Percentiles rank a stretch among this genome's conserved stretches.
Evolutionary conservation across 768 basidiomycete genomes (phyloP).

Genomic region (Pleurotus tuber-regium): DNA sequence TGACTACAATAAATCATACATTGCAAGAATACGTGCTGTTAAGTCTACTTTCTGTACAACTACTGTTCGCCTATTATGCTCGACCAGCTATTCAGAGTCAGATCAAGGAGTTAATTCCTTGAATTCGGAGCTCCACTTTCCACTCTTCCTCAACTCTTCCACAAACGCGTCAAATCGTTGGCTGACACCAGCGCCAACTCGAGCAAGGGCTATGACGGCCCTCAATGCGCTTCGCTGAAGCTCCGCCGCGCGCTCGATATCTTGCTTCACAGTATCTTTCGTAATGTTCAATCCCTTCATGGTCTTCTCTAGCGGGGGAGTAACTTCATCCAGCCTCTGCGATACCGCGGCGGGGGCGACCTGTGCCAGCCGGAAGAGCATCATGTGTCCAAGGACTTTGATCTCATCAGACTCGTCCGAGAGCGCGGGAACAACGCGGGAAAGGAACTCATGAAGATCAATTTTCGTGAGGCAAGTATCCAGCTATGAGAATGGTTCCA

Average conservation of each 20-base stretch:
- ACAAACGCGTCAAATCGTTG: constrained; percentile 81
- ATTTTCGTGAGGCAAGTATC: constrained; percentile 89
- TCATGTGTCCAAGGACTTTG: constrained; percentile 95
- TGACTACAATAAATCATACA: no score
- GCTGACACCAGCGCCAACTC: constrained; percentile 61
- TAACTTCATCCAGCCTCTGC: constrained; percentile 80
- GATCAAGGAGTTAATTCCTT: constrained; percentile 45
- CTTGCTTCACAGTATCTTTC: constrained; percentile 96
- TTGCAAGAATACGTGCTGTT: no score
- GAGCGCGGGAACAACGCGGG: constrained; percentile 77
- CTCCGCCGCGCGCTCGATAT: constrained; percentile 84
- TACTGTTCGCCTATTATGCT: no score
- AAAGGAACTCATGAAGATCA: constrained; percentile 84
- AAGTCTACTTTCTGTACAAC: no score
- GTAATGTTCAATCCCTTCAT: constrained; percentile 88
- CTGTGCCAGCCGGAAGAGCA: constrained; percentile 87
- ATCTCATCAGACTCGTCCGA: constrained; percentile 93
- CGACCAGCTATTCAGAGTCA: no score
- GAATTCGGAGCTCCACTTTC: constrained; percentile 69
- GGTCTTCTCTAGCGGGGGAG: constrained; percentile 79
- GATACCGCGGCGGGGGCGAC: constrained; percentile 82
- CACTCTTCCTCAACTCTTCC: constrained; percentile 64
- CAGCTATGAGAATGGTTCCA: constrained; percentile 48
- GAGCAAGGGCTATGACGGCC: constrained; percentile 84
- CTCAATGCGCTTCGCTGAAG: constrained; percentile 88